Conservation (phyloP, 129 eudicot species). For the Lactuca sativa region DNA sequence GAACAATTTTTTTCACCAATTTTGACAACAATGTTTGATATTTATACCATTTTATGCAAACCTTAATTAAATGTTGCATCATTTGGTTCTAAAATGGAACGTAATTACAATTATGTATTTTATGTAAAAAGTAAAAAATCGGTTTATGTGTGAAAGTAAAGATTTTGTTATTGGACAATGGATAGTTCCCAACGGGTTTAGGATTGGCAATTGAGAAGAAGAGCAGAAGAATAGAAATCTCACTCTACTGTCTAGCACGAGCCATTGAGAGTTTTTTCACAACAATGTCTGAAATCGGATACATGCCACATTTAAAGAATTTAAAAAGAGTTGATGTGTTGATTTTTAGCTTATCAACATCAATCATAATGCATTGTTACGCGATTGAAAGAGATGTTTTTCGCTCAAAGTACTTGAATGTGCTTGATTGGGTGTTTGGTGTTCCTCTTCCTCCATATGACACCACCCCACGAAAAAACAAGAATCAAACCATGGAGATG, state of each 20-base stretch:
- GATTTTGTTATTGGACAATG: not conserved
- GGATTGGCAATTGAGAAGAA: constrained; percentile 96
- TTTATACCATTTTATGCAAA: not conserved
- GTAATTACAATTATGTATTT: not conserved
- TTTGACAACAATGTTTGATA: too few species aligned
- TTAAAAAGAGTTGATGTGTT: constrained; percentile 82
- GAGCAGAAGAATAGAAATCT: constrained; percentile 93
- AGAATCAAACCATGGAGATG: constrained; percentile 2
- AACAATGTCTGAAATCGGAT: constrained; percentile 85
- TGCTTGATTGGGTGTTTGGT: constrained; percentile 99
- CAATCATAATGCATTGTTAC: constrained; percentile 97
- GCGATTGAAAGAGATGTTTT: constrained; percentile 95
- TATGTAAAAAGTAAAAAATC: not conserved
- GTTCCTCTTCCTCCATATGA: constrained; percentile 83
- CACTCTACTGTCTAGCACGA: constrained; percentile 95
- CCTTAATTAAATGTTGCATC: not conserved
- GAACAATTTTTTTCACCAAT: too few species aligned
- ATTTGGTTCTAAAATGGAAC: too few species aligned
- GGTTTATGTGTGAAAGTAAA: too few species aligned
- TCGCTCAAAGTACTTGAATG: constrained; percentile 91
- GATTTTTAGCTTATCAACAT: constrained; percentile 87
- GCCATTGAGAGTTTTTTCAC: constrained; percentile 98
- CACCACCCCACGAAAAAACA: constrained; percentile 55
- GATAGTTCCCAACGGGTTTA: constrained; percentile 94
- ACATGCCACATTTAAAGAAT: constrained; percentile 61